Evolutionary conservation across 805 yeast species (phyloP).

Genomic region (Candida vartiovaarae): DNA sequence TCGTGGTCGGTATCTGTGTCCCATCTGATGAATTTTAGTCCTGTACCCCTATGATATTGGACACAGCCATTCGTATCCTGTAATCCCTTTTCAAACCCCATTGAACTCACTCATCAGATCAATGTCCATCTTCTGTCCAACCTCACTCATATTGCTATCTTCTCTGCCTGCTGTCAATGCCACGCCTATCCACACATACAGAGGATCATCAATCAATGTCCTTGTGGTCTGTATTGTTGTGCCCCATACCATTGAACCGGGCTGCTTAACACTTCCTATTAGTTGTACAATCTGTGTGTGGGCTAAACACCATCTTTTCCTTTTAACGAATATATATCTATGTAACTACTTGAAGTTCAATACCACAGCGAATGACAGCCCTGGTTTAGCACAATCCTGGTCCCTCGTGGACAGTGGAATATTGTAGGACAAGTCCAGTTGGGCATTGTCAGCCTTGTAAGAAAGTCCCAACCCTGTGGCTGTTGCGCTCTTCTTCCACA

Average conservation of each 20-base stretch:
- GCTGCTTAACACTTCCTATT: too few relatives aligned
- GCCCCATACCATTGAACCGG: too few relatives aligned
- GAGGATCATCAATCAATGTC: neutral
- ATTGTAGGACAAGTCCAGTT: constrained; percentile 48
- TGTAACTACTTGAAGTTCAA: constrained; percentile 27
- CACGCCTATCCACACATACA: neutral
- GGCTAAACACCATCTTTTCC: too few relatives aligned
- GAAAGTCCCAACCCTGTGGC: constrained; percentile 46
- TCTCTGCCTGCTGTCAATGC: neutral
- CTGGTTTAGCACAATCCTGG: constrained; percentile 43
- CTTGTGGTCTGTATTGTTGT: too few relatives aligned
- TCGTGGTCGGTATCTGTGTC: constrained; percentile 4
- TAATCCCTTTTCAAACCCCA: too few relatives aligned
- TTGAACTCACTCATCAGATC: neutral
- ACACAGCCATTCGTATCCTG: too few relatives aligned
- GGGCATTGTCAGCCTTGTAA: constrained; percentile 46
- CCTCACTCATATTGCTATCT: constrained; percentile 3
- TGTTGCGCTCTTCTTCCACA: constrained; percentile 31
- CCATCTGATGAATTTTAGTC: neutral
- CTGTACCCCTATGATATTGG: too few relatives aligned
- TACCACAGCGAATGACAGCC: constrained; percentile 48
- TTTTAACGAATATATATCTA: neutral
- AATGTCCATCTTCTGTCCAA: constrained; percentile 3
- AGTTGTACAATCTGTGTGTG: too few relatives aligned
- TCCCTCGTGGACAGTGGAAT: constrained; percentile 43